Conservation (phyloP, 129 eudicot genomes). For the Tagetes erecta region DNA sequence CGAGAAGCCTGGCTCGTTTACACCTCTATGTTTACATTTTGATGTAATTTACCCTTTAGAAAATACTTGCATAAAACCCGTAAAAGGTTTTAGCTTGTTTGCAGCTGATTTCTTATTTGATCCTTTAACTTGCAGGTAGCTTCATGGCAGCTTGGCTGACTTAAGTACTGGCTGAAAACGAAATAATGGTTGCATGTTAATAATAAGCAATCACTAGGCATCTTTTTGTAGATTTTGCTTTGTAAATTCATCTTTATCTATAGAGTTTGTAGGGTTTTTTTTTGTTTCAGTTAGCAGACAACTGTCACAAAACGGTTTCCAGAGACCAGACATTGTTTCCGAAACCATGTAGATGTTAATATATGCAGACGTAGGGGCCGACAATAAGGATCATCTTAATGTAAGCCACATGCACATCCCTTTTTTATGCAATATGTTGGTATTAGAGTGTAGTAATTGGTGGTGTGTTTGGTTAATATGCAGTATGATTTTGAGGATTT, state of each 20-base stretch:
- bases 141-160: constrained; percentile 22
- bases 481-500: constrained; percentile 15
- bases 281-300: constrained; percentile 12
- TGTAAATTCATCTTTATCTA: constrained; percentile 28
- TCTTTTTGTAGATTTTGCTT: constrained; percentile 34
- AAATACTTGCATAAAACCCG: not conserved
- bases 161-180: constrained; percentile 15
- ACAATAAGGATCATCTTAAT: constrained; percentile 18
- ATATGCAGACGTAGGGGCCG: constrained; percentile 8
- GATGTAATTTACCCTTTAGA: not conserved
- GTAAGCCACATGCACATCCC: not conserved
- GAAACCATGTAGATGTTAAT: constrained; percentile 20
- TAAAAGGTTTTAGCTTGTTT: not conserved
- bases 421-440: not conserved
- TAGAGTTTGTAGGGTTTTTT: constrained; percentile 23
- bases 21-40: not conserved
- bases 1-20: too few species aligned
- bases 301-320: not conserved
- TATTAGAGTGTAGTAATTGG: not conserved
- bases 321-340: constrained; percentile 5
- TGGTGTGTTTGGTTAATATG: not conserved
- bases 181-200: constrained; percentile 27
- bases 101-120: not conserved
- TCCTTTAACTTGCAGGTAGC: constrained; percentile 25
- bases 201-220: constrained; percentile 16